Conservation (phyloP, 225 moss, liverwort and hornwort genomes). For the Neckera pumila region DNA sequence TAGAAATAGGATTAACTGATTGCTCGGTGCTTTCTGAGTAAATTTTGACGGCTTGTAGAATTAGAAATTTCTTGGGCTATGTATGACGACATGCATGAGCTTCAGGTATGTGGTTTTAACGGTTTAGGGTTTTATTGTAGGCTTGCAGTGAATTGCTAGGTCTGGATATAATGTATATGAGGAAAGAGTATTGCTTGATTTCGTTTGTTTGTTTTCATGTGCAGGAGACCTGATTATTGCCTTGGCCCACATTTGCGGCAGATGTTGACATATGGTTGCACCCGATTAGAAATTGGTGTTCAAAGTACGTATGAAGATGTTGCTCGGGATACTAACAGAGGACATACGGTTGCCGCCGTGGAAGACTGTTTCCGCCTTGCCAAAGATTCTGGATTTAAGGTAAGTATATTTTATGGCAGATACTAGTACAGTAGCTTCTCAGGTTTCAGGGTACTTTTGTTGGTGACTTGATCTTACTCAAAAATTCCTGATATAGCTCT, state of each 20-base stretch:
- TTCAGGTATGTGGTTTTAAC: not conserved
- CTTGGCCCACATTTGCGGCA: conserved; percentile 94
- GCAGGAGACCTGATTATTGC: conserved; percentile 99
- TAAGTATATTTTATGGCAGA: not conserved
- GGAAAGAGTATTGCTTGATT: not conserved
- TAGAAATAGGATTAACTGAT: not conserved
- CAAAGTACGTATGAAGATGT: conserved; percentile 99
- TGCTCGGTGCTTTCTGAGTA: not conserved
- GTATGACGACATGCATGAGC: not conserved
- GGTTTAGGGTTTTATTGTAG: not conserved
- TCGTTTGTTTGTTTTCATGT: conserved; percentile 6
- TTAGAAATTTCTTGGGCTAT: not conserved
- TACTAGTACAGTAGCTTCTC: not conserved
- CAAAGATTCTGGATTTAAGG: conserved; percentile 98
- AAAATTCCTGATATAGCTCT: not conserved
- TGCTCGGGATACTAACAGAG: conserved; percentile 95
- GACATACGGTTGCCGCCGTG: conserved; percentile 95
- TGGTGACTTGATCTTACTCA: not conserved
- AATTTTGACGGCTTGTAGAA: not conserved
- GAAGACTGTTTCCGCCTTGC: conserved; percentile 96
- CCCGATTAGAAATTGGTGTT: conserved; percentile 96
- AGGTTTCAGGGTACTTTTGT: not conserved
- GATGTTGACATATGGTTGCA: conserved; percentile 96
- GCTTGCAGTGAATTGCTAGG: not conserved
- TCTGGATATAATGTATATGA: not conserved